Evolutionary conservation across 257 asterid species (phyloP), one percentile per base, ranked within the genome.

Genomic region (Lantana camara): DNA sequence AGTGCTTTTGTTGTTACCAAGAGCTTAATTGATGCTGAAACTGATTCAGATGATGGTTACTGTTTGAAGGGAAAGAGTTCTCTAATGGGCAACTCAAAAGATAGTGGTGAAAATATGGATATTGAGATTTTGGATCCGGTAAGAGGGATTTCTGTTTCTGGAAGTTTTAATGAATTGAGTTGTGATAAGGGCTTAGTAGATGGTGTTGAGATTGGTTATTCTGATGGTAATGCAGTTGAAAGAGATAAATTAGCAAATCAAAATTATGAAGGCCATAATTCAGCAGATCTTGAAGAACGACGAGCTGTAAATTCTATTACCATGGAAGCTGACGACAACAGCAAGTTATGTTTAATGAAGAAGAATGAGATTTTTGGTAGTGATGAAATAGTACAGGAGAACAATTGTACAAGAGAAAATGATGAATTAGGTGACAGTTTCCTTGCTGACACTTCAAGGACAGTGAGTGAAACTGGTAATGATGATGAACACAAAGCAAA

Each of bases 401-500:
- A 30, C 8, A 62, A 32, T 16, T 42, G 22, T n/a, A 10, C 53
- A 10, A 42, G 15, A 13, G 56, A 27, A 27, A 27, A 27, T 27
- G 32, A 27, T 27, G 32, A 27, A 5, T 27, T 27, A 34, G 68
- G 63, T 11, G 64, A 63, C 42, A 44, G 51, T 48, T 63, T 15
- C 23, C 48, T 14, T 15, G 66, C 41, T 8, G 54, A 34, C 1
- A 56, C 46, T 7, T 56, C 62, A 30, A 40, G 53, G 21, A 66
- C 63, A 48, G 42, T 40, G 5, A 44, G 61, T 60, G 62, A 49
- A 45, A 62, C 76, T 5, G 79, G 60, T 14, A 42, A 27, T 23
- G 56, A 52, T 60, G 72, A 58, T 50, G 80, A 70, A 60, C 77
- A 50, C 20, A 60, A 29, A 34, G 71, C 34, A 21, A 64, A 67